A percentile compares a stretch with the other conserved stretches of the same genome.
phyloP scores from a whole-genome alignment of 1,139 yeast genomes.

The Sugiyamaella grinbergsii region DNA sequence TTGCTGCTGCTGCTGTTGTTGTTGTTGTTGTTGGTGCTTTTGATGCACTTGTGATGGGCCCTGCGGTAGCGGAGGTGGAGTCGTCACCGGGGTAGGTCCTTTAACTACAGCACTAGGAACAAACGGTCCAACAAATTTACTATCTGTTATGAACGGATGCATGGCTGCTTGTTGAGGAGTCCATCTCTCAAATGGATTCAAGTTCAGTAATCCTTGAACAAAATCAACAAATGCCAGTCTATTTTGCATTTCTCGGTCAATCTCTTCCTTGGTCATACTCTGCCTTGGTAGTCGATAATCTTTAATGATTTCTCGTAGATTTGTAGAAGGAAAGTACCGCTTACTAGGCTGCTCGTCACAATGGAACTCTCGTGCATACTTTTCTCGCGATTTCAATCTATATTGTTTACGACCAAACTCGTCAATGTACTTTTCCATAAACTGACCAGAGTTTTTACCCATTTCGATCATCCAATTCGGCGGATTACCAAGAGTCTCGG shows the following conservation, averaged over 20 bases:
- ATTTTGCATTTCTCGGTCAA: constrained; percentile 64
- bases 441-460: constrained; percentile 80
- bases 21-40: neutral
- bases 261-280: constrained; percentile 62
- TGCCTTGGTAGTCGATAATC: constrained; percentile 74
- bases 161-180: constrained; percentile 93
- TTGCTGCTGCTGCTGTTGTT: constrained; percentile 13
- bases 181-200: constrained; percentile 93
- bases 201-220: constrained; percentile 69
- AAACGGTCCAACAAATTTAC: constrained; percentile 42
- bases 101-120: constrained; percentile 33
- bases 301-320: constrained; percentile 71
- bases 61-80: too few species aligned
- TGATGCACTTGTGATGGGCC: constrained; percentile 14
- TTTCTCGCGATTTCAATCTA: constrained; percentile 57
- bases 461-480: constrained; percentile 96
- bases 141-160: constrained; percentile 80
- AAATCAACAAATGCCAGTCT: constrained; percentile 76
- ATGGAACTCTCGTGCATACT: constrained; percentile 58
- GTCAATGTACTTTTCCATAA: constrained; percentile 53
- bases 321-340: constrained; percentile 76
- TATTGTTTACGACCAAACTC: constrained; percentile 46
- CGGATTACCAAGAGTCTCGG: constrained; percentile 81
- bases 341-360: constrained; percentile 77
- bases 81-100: constrained; percentile 13